Conservation (phyloP, 371 early-diverging fungal genomes). For the Catenaria anguillulae region DNA sequence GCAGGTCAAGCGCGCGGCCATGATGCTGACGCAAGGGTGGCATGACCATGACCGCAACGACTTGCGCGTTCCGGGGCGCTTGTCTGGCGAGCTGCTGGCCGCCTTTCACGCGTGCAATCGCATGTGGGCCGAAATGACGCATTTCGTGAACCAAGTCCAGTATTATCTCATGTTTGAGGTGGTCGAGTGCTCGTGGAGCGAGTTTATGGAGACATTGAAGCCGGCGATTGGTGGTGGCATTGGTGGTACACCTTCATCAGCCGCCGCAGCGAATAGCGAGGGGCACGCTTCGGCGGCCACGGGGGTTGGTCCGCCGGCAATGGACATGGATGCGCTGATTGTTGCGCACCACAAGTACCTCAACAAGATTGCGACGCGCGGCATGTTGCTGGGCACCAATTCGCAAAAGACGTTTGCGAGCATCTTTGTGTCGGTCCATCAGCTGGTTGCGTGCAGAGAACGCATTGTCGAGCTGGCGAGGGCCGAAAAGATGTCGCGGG, state of each 20-base stretch:
- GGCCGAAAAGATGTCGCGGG: background rate
- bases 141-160: slow-evolving; percentile 82
- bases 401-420: background rate
- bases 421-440: background rate
- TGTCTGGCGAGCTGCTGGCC: slow-evolving; percentile 10
- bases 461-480: background rate
- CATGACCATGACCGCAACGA: slow-evolving; percentile 28
- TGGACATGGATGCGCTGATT: slow-evolving; percentile 40
- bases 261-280: too few relatives aligned
- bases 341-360: slow-evolving; percentile 52
- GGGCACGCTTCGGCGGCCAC: too few relatives aligned
- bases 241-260: slow-evolving; percentile 1
- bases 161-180: slow-evolving; percentile 73
- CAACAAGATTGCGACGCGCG: slow-evolving; percentile 39
- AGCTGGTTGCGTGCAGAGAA: background rate
- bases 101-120: slow-evolving; percentile 31
- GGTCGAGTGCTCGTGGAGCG: slow-evolving; percentile 81
- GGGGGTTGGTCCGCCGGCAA: slow-evolving; percentile 11
- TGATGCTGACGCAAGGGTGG: slow-evolving; percentile 60
- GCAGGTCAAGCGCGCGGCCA: slow-evolving; percentile 74
- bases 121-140: slow-evolving; percentile 72
- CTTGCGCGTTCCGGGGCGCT: background rate
- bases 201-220: slow-evolving; percentile 43
- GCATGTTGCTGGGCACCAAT: slow-evolving; percentile 17
- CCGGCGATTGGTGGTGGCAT: slow-evolving; percentile 16